These are phyloP conservation scores for Gamsiella multidivaricata DNA, from an alignment of 192 early-diverging fungal genomes.

Conservation along the genomic window DNA sequence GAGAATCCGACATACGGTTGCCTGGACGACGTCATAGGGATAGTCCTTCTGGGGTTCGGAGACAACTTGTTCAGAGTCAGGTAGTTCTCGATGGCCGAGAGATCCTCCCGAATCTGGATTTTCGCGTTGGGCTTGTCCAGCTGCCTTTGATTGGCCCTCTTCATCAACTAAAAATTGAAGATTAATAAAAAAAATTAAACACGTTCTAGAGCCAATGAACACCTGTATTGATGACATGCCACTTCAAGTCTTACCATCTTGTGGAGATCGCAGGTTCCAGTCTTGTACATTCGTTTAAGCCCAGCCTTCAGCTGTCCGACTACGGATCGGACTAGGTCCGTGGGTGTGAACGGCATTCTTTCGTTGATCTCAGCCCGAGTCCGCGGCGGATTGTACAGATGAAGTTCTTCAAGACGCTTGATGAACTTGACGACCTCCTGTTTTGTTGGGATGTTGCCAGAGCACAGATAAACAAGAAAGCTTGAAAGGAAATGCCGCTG, in stretches of 20 bases:
- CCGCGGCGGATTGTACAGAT: constrained; percentile 14
- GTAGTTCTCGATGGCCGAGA: constrained; percentile 22
- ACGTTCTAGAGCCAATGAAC: neutral
- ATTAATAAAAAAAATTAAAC: too few relatives aligned
- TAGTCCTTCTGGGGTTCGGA: constrained; percentile 7
- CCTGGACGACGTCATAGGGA: constrained; percentile 12
- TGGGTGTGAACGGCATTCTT: neutral
- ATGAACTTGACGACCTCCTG: constrained; percentile 6
- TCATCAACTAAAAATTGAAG: constrained; percentile 1
- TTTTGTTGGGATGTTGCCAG: constrained; percentile 11
- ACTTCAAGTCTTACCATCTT: constrained; percentile 9
- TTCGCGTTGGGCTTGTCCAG: constrained; percentile 3
- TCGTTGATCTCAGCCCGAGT: neutral
- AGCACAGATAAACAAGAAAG: neutral
- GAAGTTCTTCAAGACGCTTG: neutral
- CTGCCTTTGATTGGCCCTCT: neutral
- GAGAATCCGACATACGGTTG: constrained; percentile 27
- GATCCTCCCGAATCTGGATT: constrained; percentile 12
- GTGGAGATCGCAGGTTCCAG: constrained; percentile 8
- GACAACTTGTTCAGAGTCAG: constrained; percentile 9
- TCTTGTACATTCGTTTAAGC: constrained; percentile 16
- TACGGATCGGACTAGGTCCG: constrained; percentile 9
- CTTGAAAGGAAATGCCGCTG: constrained; percentile 1
- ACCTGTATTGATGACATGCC: neutral
- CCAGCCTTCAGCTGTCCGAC: constrained; percentile 2